Evolutionary conservation across 2,329 filamentous ascomycete genomes (phyloP), one percentile per base, ranked within the genome.

Genomic region (Nothopassalora personata): DNA sequence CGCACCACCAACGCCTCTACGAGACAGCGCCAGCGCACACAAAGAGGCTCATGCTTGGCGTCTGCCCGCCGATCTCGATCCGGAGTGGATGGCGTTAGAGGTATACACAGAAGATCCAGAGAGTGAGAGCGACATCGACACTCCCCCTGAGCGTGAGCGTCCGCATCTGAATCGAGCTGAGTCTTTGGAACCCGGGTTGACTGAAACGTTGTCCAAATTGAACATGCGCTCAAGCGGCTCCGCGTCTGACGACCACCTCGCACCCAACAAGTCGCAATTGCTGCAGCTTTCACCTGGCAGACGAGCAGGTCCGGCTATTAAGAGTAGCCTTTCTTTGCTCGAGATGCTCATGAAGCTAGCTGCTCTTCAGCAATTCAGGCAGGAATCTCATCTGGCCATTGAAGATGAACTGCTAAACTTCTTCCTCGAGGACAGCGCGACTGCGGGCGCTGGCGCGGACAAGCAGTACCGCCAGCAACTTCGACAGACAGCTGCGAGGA

Each of bases 11-110:
- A 65, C 64, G 18, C 64, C 66, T n/a, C 10, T 50, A 11, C 53
- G 63, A 31, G 33, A 48, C 5, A 18, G 28, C 13, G 36, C 55
- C 6, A 46, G 30, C 13, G 28, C 11, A 8, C 9, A 47, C 15
- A 18, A 48, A 18, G 47, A 10, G 28, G 3, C 8, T 30, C 45
- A 19, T 47, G 48, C 34, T 27, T 60, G 58, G 58, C 60, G 63
- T 5, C 53, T 66, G 10, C 62, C 64, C 0, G 79, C 81, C 1
- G 88, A 91, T 60, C 78, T 96, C 0, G 92, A 96, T 66, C 86
- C 88, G 0, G 92, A 96, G 73, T 97, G 92, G 92, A 83, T 96
- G 64, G 92, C 92, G 0, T 84, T 97, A 15, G 91, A 96, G 71
- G 89, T 96, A 0, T 94, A 87, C 70, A 82, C 84, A 15, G 86